Base-by-base conservation (phyloP, 257 asterid species). In the Jaltomata sinuosa region DNA sequence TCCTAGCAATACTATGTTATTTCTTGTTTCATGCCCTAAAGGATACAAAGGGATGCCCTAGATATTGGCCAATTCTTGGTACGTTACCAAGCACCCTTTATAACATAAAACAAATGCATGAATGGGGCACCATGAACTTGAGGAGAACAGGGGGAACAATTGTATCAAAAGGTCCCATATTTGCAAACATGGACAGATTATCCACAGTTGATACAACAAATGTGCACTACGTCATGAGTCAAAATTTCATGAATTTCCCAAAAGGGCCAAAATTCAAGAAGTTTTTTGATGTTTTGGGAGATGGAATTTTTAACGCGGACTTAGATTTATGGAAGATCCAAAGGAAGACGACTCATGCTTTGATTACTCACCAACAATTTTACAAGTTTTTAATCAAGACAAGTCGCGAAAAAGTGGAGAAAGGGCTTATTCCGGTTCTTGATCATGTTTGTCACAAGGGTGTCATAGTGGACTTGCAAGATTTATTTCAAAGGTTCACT, bases 251-350 rank as follows among this genome's bases (percentile, higher is more conserved):
- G 14, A 90, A 89, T 55, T 92, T 88, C 76, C 94, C 93, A 0
- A 92, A 91, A 50, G 95, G 95, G 6, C 31, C 22, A 11, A 87
- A 90, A 12, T 91, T 89, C 85, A 92, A 81, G 86, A 87, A 90
- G 34, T 84, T 92, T 3, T 91, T 91, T 50, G 92, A 89, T 2
- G 91, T 90, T 31, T 79, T 90, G 87, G 93, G 95, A 1, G 90
- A 89, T 55, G 92, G 95, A 36, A 92, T 92, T 29, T 92, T 92
- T 84, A 92, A 90, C 54, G 80, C 93, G 1, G 93, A 90, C 84
- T 71, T 89, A 27, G 91, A 89, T 40, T 59, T 69, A 50, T 92
- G 95, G 95, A 86, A 64, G 61, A 54, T n/a, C 2, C 95, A 89
- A 53, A 84, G 95, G 85, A 92, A 89, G 57, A 90, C 84, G 31